Evolutionary conservation across 1,284 basidiomycete species (phyloP).

Genomic region (Coniferiporia weirii): DNA sequence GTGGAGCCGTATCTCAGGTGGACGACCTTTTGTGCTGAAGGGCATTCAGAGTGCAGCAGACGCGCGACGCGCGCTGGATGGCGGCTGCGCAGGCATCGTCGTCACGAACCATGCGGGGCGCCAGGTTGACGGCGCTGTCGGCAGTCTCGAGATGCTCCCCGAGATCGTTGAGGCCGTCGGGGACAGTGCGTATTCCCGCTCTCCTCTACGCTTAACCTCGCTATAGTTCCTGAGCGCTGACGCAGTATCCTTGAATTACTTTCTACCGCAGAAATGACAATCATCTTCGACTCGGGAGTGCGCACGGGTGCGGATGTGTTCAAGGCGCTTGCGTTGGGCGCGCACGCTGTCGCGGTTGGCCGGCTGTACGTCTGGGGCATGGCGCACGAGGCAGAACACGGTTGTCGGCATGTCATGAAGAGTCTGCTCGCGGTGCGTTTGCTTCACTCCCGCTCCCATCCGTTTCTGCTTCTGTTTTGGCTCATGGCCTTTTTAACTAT

Average conservation of each 20-base stretch:
- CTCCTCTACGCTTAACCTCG: background rate
- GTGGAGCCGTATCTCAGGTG: slow-evolving; percentile 50
- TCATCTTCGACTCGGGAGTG: slow-evolving; percentile 58
- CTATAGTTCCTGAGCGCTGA: background rate
- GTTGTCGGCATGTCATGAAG: slow-evolving; percentile 53
- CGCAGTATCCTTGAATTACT: background rate
- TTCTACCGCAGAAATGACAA: slow-evolving; percentile 40
- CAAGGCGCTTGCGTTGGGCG: slow-evolving; percentile 50
- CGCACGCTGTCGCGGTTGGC: slow-evolving; percentile 42
- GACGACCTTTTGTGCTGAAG: slow-evolving; percentile 53
- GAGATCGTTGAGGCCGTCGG: slow-evolving; percentile 49
- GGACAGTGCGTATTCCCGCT: slow-evolving; percentile 31
- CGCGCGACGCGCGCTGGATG: slow-evolving; percentile 42
- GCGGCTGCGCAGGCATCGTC: slow-evolving; percentile 55
- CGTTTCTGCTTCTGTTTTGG: background rate
- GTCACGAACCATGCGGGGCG: slow-evolving; percentile 58
- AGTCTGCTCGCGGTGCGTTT: slow-evolving; percentile 42
- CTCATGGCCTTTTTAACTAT: background rate
- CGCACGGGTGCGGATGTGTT: slow-evolving; percentile 53
- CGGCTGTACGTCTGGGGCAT: slow-evolving; percentile 48
- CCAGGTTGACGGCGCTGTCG: slow-evolving; percentile 56
- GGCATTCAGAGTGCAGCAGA: slow-evolving; percentile 40
- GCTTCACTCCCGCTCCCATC: background rate
- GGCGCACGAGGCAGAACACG: slow-evolving; percentile 42
- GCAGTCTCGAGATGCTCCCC: slow-evolving; percentile 47